phyloP scores from a whole-genome alignment of 2,329 filamentous ascomycete genomes.

The Aspergillus sergii region DNA sequence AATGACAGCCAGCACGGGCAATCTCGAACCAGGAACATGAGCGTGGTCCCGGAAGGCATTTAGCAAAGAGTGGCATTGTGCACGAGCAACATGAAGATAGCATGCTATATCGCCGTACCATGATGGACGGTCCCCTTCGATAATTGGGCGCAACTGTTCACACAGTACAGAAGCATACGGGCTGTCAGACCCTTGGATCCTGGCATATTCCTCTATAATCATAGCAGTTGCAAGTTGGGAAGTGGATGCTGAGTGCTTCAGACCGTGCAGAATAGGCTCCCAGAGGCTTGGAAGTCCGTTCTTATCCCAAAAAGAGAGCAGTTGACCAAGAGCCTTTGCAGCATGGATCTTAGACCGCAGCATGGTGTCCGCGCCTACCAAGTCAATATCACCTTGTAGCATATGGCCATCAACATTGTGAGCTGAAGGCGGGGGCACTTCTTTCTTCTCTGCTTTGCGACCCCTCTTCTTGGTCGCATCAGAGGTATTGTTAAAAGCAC shows the following conservation, averaged over 20 bases:
- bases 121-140: constrained; percentile 77
- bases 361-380: constrained; percentile 86
- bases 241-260: constrained; percentile 76
- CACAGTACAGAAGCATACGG: constrained; percentile 47
- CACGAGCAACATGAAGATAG: constrained; percentile 84
- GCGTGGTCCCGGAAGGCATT: constrained; percentile 91
- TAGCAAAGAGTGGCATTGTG: constrained; percentile 86
- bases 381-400: constrained; percentile 94
- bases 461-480: constrained; percentile 74
- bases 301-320: constrained; percentile 76
- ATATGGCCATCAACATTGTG: constrained; percentile 98
- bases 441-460: constrained; percentile 80
- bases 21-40: constrained; percentile 72
- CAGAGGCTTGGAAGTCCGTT: constrained; percentile 53
- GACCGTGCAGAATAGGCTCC: constrained; percentile 68
- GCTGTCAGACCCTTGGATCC: constrained; percentile 43
- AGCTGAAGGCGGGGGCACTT: constrained; percentile 68
- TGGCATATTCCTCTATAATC: constrained; percentile 86
- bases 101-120: constrained; percentile 90
- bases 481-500: constrained; percentile 48
- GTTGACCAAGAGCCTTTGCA: constrained; percentile 79
- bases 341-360: constrained; percentile 87
- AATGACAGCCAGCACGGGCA: constrained; percentile 83
- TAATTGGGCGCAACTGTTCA: constrained; percentile 68
- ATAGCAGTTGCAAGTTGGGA: constrained; percentile 83